Conservation (phyloP, 306 rosid species). For the Rosa multiflora region DNA sequence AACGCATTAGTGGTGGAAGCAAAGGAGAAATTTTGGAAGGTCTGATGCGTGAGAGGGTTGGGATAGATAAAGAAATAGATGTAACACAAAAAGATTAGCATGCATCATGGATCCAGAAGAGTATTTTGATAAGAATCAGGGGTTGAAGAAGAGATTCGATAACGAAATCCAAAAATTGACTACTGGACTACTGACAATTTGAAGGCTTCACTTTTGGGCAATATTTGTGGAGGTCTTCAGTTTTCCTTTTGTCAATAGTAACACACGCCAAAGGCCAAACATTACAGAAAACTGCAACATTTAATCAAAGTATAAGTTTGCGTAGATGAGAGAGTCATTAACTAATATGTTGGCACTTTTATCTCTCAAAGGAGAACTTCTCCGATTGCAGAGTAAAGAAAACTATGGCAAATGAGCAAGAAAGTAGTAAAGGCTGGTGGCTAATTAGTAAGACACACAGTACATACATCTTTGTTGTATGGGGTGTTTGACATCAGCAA, state of each 20-base stretch:
- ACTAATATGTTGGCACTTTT: not conserved
- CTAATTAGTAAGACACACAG: not conserved
- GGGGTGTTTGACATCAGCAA: not conserved
- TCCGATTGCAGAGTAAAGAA: not conserved
- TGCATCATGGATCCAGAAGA: not conserved
- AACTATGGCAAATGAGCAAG: not conserved
- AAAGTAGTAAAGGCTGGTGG: not conserved
- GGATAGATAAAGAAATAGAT: not conserved
- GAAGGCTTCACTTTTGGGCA: not conserved
- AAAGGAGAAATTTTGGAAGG: not conserved
- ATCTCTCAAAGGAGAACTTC: too few species aligned
- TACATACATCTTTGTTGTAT: too few species aligned
- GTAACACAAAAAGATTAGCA: not conserved
- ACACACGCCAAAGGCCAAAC: not conserved
- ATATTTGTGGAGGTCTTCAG: not conserved
- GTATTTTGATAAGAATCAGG: not conserved
- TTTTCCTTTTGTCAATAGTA: not conserved
- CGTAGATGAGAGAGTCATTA: not conserved
- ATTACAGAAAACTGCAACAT: not conserved
- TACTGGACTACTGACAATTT: not conserved
- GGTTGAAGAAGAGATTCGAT: not conserved
- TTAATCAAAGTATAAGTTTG: not conserved
- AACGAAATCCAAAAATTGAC: not conserved
- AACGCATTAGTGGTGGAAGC: not conserved
- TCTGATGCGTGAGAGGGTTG: not conserved